phyloP scores from a whole-genome alignment of 2,329 filamentous ascomycete species.

The Calcarisporium arbuscula region DNA sequence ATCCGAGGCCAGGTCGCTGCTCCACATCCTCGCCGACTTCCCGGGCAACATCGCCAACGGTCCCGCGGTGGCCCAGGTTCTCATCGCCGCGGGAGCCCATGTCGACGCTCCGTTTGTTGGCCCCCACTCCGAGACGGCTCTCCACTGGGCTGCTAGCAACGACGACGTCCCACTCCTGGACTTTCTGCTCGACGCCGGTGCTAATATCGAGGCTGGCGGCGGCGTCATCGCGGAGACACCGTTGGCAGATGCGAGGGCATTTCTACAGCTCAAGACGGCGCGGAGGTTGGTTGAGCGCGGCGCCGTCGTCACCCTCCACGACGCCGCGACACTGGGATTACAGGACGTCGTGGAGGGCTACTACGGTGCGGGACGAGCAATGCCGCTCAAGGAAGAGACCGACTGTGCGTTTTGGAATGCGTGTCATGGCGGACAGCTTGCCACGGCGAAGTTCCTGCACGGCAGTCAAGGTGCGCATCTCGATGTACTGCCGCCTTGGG shows the following conservation, averaged over 20 bases:
- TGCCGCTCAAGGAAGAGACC: conserved; percentile 3
- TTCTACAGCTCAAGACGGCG: conserved; percentile 11
- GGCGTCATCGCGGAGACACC: conserved; percentile 12
- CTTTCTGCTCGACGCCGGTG: conserved; percentile 14
- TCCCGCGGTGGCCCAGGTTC: conserved; percentile 1
- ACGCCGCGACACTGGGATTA: conserved; percentile 12
- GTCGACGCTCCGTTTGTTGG: conserved; percentile 11
- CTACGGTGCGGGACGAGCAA: not conserved
- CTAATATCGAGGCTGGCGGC: conserved; percentile 11
- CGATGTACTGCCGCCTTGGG: conserved; percentile 35
- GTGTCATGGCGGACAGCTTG: conserved; percentile 11
- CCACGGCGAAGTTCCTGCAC: conserved; percentile 8
- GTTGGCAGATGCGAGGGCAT: conserved; percentile 11
- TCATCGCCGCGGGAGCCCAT: conserved; percentile 8
- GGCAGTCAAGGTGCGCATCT: conserved; percentile 3
- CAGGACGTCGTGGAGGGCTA: conserved; percentile 6
- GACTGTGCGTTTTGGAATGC: conserved; percentile 12
- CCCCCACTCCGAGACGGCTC: conserved; percentile 11
- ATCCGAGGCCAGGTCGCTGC: conserved; percentile 7
- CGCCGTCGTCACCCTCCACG: conserved; percentile 8
- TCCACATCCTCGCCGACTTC: conserved; percentile 12
- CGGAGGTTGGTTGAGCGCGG: conserved; percentile 10
- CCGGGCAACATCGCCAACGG: conserved; percentile 11
- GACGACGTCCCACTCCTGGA: conserved; percentile 11
- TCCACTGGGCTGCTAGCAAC: conserved; percentile 12